A percentile compares a stretch with the other conserved stretches of the same genome.
Evolutionary conservation across 345 rosid genomes (phyloP).

Genomic region (Hibiscus trionum): DNA sequence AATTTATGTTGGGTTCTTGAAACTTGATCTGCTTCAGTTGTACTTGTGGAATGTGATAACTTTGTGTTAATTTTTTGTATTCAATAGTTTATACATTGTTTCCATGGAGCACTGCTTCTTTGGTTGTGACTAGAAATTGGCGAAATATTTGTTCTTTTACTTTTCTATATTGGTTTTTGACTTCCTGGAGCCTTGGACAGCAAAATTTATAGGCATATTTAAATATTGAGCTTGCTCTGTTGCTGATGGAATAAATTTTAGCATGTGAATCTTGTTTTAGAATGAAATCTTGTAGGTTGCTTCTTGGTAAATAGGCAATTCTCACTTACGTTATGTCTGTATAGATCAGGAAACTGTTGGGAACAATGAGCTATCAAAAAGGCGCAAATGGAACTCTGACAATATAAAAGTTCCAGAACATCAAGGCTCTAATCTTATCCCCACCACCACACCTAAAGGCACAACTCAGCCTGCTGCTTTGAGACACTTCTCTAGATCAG

Average conservation of each 20-base stretch:
- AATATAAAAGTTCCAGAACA: constrained; percentile 50
- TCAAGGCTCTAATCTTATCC: constrained; percentile 35
- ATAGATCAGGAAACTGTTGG: constrained; percentile 67
- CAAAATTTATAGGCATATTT: background rate
- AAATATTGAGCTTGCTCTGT: background rate
- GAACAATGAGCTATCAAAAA: constrained; percentile 61
- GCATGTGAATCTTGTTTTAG: background rate
- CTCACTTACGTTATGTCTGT: constrained; percentile 1
- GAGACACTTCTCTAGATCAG: constrained; percentile 26
- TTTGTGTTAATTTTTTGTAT: background rate
- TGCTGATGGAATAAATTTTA: constrained; percentile 3
- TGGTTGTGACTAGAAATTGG: constrained; percentile 15
- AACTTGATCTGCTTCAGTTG: background rate
- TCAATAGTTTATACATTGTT: background rate
- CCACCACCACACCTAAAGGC: constrained; percentile 56
- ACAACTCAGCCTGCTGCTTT: constrained; percentile 30
- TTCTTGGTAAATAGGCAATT: background rate
- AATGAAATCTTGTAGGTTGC: background rate
- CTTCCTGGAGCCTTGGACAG: background rate
- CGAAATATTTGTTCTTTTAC: background rate
- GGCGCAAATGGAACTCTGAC: constrained; percentile 87
- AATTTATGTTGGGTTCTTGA: background rate
- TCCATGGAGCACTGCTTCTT: background rate
- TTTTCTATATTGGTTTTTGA: background rate
- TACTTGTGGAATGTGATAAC: background rate